Percentiles rank a stretch among this genome's conserved stretches.
Evolutionary conservation across 805 yeast species (phyloP).

Genomic region (Kodamaea laetipori): DNA sequence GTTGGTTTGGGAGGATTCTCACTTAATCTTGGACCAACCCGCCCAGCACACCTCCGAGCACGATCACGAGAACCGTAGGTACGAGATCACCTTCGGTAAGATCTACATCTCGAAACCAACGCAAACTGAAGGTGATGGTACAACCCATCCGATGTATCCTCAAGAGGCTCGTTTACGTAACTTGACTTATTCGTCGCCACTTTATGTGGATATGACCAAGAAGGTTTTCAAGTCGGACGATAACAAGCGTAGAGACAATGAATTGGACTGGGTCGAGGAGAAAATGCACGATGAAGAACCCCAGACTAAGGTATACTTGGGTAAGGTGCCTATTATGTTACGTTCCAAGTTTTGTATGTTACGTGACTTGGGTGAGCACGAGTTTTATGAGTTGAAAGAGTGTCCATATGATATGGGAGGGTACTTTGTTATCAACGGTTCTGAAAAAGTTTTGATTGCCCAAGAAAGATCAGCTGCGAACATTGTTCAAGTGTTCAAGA

Average conservation of each 20-base stretch:
- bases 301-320: conserved; percentile 78
- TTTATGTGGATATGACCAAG: conserved; percentile 94
- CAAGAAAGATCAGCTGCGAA: conserved; percentile 99
- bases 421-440: conserved; percentile 95
- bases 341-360: conserved; percentile 95
- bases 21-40: conserved; percentile 92
- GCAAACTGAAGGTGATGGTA: conserved; percentile 99
- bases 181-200: conserved; percentile 92
- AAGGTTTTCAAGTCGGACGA: conserved; percentile 83
- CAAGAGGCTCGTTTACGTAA: conserved; percentile 97
- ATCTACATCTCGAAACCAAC: conserved; percentile 95
- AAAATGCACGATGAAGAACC: conserved; percentile 55
- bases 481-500: conserved; percentile 96
- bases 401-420: conserved; percentile 99
- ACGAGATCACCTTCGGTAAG: conserved; percentile 96
- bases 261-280: conserved; percentile 56
- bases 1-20: conserved; percentile 92
- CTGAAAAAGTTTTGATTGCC: conserved; percentile 96
- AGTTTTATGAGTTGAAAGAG: conserved; percentile 92
- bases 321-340: conserved; percentile 97
- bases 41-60: conserved; percentile 94
- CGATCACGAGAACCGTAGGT: conserved; percentile 88
- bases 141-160: conserved; percentile 98
- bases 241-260: conserved; percentile 50
- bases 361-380: conserved; percentile 86